These are phyloP conservation scores for Aspergillus udagawae DNA, from an alignment of 2,329 filamentous ascomycete genomes.

Conservation along the genomic window DNA sequence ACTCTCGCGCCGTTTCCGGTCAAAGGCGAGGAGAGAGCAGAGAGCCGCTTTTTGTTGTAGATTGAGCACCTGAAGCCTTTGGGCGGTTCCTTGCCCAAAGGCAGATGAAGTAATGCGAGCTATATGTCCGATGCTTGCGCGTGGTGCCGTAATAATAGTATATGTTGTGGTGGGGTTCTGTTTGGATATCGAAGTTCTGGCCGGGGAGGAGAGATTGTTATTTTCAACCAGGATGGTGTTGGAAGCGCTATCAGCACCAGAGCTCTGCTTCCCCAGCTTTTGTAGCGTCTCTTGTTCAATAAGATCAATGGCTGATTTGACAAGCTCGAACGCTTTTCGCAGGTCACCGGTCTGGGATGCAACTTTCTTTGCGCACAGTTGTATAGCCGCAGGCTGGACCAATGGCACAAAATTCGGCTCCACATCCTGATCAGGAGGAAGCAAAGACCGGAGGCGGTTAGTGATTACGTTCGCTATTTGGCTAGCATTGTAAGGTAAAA, in stretches of 20 bases:
- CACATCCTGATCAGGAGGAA: constrained; percentile 45
- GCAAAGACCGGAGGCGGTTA: constrained; percentile 71
- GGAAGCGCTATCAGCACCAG: constrained; percentile 59
- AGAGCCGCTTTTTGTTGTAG: constrained; percentile 94
- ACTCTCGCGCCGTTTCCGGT: constrained; percentile 60
- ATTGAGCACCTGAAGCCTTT: constrained; percentile 82
- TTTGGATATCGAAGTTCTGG: constrained; percentile 35
- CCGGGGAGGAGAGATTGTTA: constrained; percentile 61
- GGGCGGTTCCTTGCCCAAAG: constrained; percentile 82
- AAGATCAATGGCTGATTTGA: constrained; percentile 81
- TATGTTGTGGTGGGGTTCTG: constrained; percentile 47
- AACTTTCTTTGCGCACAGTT: constrained; percentile 91
- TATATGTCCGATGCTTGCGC: constrained; percentile 84
- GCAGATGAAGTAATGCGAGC: constrained; percentile 85
- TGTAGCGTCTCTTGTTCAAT: constrained; percentile 79
- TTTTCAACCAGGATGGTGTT: constrained; percentile 79
- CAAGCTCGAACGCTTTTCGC: constrained; percentile 92
- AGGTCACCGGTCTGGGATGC: constrained; percentile 91
- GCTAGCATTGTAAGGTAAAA: constrained; percentile 82
- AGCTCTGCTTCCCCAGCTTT: constrained; percentile 61
- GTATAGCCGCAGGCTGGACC: constrained; percentile 87
- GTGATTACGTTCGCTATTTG: constrained; percentile 88
- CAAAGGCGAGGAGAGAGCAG: constrained; percentile 82
- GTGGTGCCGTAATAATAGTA: constrained; percentile 76
- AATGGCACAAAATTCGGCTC: constrained; percentile 70